Evolutionary conservation across 768 basidiomycete species (phyloP).

Genomic region (Dendrothele bispora): DNA sequence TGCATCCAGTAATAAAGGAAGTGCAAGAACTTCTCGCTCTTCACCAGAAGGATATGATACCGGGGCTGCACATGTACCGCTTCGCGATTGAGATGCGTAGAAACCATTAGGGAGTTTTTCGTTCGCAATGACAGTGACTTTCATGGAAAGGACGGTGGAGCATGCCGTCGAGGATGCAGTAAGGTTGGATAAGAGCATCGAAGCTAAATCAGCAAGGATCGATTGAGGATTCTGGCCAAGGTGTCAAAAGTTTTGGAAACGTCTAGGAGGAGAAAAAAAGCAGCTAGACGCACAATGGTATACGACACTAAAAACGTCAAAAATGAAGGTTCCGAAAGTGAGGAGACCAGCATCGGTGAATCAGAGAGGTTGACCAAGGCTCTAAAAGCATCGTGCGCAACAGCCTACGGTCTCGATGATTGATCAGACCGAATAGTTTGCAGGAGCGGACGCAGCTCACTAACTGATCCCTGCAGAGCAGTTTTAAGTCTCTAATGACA

Average conservation of each 20-base stretch:
- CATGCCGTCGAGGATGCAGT: slow-evolving; percentile 74
- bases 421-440: not conserved
- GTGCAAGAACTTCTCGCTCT: slow-evolving; percentile 53
- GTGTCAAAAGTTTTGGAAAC: too few species aligned
- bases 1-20: slow-evolving; percentile 87
- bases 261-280: slow-evolving; percentile 2
- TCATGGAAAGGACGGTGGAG: slow-evolving; percentile 59
- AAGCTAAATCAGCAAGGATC: slow-evolving; percentile 88
- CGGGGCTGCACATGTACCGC: slow-evolving; percentile 76
- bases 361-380: slow-evolving; percentile 94
- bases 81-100: slow-evolving; percentile 77
- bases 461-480: slow-evolving; percentile 86
- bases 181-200: slow-evolving; percentile 97
- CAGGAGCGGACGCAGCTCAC: slow-evolving; percentile 39
- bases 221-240: slow-evolving; percentile 77
- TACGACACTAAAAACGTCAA: slow-evolving; percentile 84
- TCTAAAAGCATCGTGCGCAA: slow-evolving; percentile 93
- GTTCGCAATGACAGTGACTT: slow-evolving; percentile 61
- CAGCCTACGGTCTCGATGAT: slow-evolving; percentile 53
- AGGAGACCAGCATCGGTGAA: slow-evolving; percentile 62
- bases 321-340: slow-evolving; percentile 73
- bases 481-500: slow-evolving; percentile 76
- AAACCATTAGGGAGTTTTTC: slow-evolving; percentile 50
- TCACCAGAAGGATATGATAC: slow-evolving; percentile 65
- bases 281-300: slow-evolving; percentile 67